phyloP scores from a whole-genome alignment of 139 green algal genomes.

The Zygnema circumcarinatum region DNA sequence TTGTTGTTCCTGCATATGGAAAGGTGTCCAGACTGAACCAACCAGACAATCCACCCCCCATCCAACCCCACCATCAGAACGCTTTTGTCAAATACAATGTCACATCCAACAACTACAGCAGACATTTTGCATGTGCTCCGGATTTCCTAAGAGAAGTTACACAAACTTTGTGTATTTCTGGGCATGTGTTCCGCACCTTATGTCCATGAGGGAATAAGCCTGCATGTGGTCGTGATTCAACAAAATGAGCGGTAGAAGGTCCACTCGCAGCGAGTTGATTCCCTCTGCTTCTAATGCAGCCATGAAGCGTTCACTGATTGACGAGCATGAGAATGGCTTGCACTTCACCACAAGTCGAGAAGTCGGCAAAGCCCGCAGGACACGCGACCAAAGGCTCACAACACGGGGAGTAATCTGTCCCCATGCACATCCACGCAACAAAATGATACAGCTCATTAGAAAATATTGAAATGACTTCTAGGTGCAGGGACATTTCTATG shows the following conservation, averaged over 20 bases:
- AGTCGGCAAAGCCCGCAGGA: conserved; percentile 69
- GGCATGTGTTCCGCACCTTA: conserved; percentile 71
- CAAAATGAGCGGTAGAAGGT: conserved; percentile 84
- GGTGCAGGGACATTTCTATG: too few species aligned
- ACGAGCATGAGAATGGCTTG: conserved; percentile 94
- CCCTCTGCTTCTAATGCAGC: conserved; percentile 63
- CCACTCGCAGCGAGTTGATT: conserved; percentile 76
- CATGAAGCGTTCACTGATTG: conserved; percentile 60
- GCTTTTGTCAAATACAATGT: not conserved
- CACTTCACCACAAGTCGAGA: conserved; percentile 93
- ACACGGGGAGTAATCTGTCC: conserved; percentile 71
- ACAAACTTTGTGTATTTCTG: too few species aligned
- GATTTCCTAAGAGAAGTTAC: too few species aligned
- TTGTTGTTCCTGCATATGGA: conserved; percentile 97
- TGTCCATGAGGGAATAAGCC: conserved; percentile 86
- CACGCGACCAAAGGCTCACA: conserved; percentile 78
- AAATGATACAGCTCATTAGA: too few species aligned
- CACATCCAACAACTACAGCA: conserved; percentile 8
- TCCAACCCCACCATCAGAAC: too few species aligned
- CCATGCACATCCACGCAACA: not conserved
- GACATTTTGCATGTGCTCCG: not conserved
- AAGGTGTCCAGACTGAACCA: conserved; percentile 85
- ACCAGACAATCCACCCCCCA: not conserved
- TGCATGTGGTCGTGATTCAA: conserved; percentile 83
- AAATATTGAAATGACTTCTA: too few species aligned